Evolutionary conservation across 2,329 filamentous ascomycete genomes (phyloP).

Genomic region (Amylocarpus encephaloides): DNA sequence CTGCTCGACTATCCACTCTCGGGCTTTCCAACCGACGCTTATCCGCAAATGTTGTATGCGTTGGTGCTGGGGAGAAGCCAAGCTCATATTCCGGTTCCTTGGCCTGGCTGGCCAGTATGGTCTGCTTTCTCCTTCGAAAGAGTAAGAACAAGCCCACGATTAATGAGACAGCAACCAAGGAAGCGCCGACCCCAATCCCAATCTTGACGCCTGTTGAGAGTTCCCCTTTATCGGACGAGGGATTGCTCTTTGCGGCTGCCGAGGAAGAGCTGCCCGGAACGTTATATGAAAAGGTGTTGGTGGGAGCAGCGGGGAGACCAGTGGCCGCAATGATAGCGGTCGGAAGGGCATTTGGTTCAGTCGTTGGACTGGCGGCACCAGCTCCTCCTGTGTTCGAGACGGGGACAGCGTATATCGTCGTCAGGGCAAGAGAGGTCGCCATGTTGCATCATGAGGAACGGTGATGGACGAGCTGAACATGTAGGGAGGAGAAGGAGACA

Average conservation of each 20-base stretch:
- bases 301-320: neutral
- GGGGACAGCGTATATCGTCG: constrained; percentile 3
- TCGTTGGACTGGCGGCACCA: neutral
- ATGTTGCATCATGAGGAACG: neutral
- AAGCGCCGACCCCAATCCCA: constrained; percentile 30
- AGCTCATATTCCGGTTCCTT: constrained; percentile 4
- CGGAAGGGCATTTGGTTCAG: neutral
- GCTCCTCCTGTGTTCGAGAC: neutral
- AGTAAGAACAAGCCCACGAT: constrained; percentile 27
- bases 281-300: neutral
- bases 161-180: constrained; percentile 26
- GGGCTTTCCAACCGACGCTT: neutral
- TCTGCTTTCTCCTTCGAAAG: constrained; percentile 25
- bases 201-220: constrained; percentile 13
- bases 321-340: constrained; percentile 1
- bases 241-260: neutral
- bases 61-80: constrained; percentile 7
- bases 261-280: neutral
- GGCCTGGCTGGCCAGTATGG: neutral
- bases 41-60: constrained; percentile 4
- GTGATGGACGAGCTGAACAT: neutral
- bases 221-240: neutral
- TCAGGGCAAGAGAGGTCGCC: neutral
- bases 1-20: neutral
- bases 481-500: neutral